Percentiles rank a stretch among this genome's conserved stretches.
These are phyloP conservation scores for Sphaceloma murrayae DNA, from an alignment of 2,329 filamentous ascomycete genomes.

Conservation along the genomic window DNA sequence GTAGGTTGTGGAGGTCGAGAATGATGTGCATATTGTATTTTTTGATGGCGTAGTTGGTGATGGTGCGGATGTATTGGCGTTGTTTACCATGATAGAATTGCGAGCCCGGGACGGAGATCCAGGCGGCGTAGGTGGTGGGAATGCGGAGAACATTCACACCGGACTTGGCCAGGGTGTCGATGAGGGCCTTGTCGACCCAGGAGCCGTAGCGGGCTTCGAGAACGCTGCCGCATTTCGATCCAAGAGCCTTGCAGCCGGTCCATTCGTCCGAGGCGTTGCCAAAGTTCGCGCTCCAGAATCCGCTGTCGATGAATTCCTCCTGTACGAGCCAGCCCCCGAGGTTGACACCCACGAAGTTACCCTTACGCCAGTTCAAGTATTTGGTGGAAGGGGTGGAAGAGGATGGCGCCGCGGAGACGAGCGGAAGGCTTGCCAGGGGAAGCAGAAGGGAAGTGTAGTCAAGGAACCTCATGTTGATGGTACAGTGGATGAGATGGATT, in stretches of 20 bases:
- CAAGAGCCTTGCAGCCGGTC: constrained; percentile 29
- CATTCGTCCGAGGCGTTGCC: constrained; percentile 30
- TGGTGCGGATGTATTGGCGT: constrained; percentile 16
- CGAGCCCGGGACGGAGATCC: constrained; percentile 16
- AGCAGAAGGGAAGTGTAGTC: constrained; percentile 7
- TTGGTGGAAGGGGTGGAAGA: constrained; percentile 10
- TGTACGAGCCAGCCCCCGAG: constrained; percentile 31
- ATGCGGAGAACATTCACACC: constrained; percentile 18
- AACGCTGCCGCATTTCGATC: constrained; percentile 18
- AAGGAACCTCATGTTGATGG: constrained; percentile 5
- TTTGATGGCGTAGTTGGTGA: constrained; percentile 28
- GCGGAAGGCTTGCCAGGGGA: too few species aligned
- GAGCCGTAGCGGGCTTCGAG: constrained; percentile 31
- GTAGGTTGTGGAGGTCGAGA: constrained; percentile 28
- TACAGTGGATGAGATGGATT: not conserved
- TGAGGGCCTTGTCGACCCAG: constrained; percentile 15
- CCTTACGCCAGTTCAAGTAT: constrained; percentile 7
- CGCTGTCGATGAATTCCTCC: constrained; percentile 30
- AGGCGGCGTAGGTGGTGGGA: constrained; percentile 18
- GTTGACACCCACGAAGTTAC: constrained; percentile 28
- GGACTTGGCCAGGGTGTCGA: constrained; percentile 16
- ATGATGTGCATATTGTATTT: constrained; percentile 31
- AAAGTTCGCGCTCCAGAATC: constrained; percentile 28
- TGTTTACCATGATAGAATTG: constrained; percentile 18
- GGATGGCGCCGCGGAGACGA: not conserved